Evolutionary conservation across 768 basidiomycete genomes (phyloP).

Genomic region (Cubamyces sp.): DNA sequence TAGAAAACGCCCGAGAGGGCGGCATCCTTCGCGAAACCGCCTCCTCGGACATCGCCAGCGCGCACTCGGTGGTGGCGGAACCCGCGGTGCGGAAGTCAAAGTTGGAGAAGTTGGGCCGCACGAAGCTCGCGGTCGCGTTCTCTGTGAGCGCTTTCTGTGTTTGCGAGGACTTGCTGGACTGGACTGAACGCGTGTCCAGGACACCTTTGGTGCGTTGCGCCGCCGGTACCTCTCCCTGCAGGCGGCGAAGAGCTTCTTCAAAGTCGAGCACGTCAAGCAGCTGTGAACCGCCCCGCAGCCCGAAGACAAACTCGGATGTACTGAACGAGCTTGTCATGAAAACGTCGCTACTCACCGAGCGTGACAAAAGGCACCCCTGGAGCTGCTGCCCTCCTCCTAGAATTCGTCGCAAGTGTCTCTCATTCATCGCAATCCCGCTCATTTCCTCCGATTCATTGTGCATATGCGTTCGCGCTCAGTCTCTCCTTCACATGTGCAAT

Average conservation of each 20-base stretch:
- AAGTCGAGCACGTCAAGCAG: neutral
- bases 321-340: too few relatives aligned
- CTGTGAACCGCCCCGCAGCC: neutral
- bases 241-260: conserved; percentile 8
- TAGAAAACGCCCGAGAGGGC: too few relatives aligned
- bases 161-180: neutral
- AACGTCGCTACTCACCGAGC: too few relatives aligned
- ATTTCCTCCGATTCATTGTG: neutral
- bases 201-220: neutral
- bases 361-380: too few relatives aligned
- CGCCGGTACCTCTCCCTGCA: conserved; percentile 8
- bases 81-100: neutral
- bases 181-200: neutral
- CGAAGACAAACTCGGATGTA: too few relatives aligned
- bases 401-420: neutral
- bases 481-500: too few relatives aligned
- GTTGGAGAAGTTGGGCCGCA: conserved; percentile 1
- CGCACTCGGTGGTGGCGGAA: neutral
- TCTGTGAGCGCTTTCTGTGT: neutral
- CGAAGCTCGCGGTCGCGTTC: conserved; percentile 5
- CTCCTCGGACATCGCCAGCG: neutral
- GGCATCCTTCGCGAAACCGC: neutral
- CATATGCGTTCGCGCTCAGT: neutral
- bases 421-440: neutral
- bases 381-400: too few relatives aligned